Percentiles rank a stretch among this genome's conserved stretches.
phyloP scores from a whole-genome alignment of 2,329 filamentous ascomycete genomes.

The Scytalidium sp. region DNA sequence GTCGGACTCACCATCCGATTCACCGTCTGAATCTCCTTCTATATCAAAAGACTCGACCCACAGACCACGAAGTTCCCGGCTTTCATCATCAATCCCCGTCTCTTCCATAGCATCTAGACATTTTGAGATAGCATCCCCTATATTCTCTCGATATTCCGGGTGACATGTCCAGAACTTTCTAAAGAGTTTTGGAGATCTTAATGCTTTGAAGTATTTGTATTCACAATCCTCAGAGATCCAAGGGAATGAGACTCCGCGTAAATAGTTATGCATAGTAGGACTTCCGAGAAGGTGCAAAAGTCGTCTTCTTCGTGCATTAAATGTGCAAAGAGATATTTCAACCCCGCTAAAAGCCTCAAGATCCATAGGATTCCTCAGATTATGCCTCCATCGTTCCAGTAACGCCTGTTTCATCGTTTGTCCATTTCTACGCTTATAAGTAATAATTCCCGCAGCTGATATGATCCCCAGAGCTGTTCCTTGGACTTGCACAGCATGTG shows the following conservation, averaged over 20 bases:
- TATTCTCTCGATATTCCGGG: slow-evolving; percentile 3
- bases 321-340: slow-evolving; percentile 12
- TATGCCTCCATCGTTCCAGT: slow-evolving; percentile 10
- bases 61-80: slow-evolving; percentile 8
- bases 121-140: slow-evolving; percentile 10
- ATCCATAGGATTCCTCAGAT: slow-evolving; percentile 7
- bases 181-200: slow-evolving; percentile 7
- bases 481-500: slow-evolving; percentile 9
- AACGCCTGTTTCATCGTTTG: slow-evolving; percentile 13
- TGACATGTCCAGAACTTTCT: slow-evolving; percentile 8
- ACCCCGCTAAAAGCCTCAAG: slow-evolving; percentile 12
- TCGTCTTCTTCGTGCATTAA: slow-evolving; percentile 8
- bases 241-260: slow-evolving; percentile 2
- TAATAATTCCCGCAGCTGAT: slow-evolving; percentile 5
- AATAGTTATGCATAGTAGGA: slow-evolving; percentile 12
- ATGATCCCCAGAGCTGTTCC: slow-evolving; percentile 10
- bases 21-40: slow-evolving; percentile 10
- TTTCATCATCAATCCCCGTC: slow-evolving; percentile 10
- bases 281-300: slow-evolving; percentile 9
- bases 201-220: slow-evolving; percentile 2
- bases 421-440: slow-evolving; percentile 10
- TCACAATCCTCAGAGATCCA: slow-evolving; percentile 7
- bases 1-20: slow-evolving; percentile 2
- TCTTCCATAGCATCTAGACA: slow-evolving; percentile 10
- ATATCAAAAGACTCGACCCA: slow-evolving; percentile 12